Evolutionary conservation across 78 protist genomes (phyloP).

Genomic region (Dictyostelium purpureum): DNA sequence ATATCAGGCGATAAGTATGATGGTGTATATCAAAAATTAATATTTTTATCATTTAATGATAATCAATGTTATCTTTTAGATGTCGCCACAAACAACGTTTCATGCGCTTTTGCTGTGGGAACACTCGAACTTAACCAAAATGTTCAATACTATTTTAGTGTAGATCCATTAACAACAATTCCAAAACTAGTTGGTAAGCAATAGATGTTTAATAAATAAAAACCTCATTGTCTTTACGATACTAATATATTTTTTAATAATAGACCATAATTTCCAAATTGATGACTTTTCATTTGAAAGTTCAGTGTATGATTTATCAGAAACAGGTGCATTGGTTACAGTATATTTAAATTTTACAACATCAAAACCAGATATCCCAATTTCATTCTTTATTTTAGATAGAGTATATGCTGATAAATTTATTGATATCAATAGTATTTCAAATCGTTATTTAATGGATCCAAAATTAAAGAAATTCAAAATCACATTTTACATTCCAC

Average conservation of each 20-base stretch:
- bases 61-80: not conserved
- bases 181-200: not conserved
- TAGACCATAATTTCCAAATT: not conserved
- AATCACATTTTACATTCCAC: not conserved
- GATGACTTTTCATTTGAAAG: not conserved
- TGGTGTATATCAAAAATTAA: not conserved
- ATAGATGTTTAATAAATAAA: not conserved
- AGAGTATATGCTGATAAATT: not conserved
- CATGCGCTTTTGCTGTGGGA: not conserved
- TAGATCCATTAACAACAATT: not conserved
- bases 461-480: not conserved
- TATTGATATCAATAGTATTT: not conserved
- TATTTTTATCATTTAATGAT: not conserved
- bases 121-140: not conserved
- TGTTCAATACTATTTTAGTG: not conserved
- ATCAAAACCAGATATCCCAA: not conserved
- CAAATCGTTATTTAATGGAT: not conserved
- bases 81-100: not conserved
- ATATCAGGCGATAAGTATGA: not conserved
- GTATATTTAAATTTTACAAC: not conserved
- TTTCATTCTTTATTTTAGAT: not conserved
- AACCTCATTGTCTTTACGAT: too few species aligned
- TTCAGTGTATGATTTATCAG: not conserved
- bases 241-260: not conserved
- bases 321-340: not conserved